Evolutionary conservation across 495 filamentous ascomycete genomes (phyloP), one percentile per base, ranked within the genome.

Genomic region (Hypomontagnella submonticulosa): DNA sequence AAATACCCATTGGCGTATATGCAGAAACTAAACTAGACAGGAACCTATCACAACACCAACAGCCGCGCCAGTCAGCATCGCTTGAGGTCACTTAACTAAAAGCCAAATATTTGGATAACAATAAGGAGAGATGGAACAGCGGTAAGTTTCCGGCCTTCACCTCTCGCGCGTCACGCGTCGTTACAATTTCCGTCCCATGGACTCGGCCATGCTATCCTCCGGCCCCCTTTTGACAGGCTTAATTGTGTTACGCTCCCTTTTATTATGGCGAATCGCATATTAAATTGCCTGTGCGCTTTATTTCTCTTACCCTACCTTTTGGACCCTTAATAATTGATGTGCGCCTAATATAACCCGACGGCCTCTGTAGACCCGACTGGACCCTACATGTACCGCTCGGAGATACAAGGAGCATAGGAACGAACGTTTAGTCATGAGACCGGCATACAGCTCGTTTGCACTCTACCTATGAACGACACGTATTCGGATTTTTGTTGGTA

Each of bases 361-460:
- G 32, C 58, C 58, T 67, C 58, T 54, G 61, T 55, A 10, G 64
- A 63, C 58, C 42, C 36, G 58, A n/a, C 64, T 50, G 58, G 64
- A 37, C 58, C 46, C 27, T 48, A n/a, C 7, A 27, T 20, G 46
- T 55, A 43, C 43, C 38, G 34, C 32, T 40, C 33, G 2, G 4
- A 38, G n/a, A 13, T 6, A 34, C 8, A 13, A 36, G 37, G 5
- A 19, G 36, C 30, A 48, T 13, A 47, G 51, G 56, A 44, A 16
- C 27, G 30, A 56, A 47, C 57, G 34, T 48, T 3, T 19, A 44
- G 44, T 20, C 34, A 48, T 41, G 36, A 43, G 33, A 13, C 23
- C 16, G 33, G 41, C 41, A 62, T 50, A 58, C 48, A 46, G 11
- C n/a, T 23, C 44, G 41, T 53, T 27, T 58, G 20, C 16, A 53